phyloP scores from a whole-genome alignment of 768 basidiomycete genomes.

The Pholiota microspora region DNA sequence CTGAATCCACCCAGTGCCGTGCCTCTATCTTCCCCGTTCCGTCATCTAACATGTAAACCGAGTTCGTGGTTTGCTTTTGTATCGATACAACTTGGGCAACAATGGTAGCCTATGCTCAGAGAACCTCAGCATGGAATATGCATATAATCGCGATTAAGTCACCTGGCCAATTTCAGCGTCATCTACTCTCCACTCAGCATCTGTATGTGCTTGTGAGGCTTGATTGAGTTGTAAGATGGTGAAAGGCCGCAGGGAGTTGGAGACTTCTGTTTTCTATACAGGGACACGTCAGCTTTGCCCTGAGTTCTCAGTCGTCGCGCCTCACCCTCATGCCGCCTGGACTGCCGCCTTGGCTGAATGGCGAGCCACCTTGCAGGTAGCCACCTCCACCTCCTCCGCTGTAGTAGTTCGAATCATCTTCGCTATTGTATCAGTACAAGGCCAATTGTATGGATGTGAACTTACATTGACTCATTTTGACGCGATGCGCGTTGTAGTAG shows the following conservation, averaged over 20 bases:
- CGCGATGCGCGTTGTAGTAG: conserved; percentile 9
- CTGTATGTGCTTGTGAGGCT: conserved; percentile 81
- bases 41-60: conserved; percentile 79
- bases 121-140: neutral
- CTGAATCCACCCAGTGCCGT: conserved; percentile 79
- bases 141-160: conserved; percentile 7
- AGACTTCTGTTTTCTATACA: conserved; percentile 33
- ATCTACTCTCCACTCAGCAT: conserved; percentile 87
- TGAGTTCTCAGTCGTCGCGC: neutral
- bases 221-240: conserved; percentile 73
- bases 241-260: conserved; percentile 57
- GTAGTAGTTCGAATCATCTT: conserved; percentile 37
- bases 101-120: conserved; percentile 20
- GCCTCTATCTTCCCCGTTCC: conserved; percentile 79
- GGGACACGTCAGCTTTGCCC: neutral
- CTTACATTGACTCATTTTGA: conserved; percentile 35
- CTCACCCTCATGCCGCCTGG: conserved; percentile 54
- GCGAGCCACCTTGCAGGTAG: conserved; percentile 59
- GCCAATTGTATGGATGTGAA: neutral
- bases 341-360: conserved; percentile 55
- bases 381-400: conserved; percentile 39
- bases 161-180: conserved; percentile 82
- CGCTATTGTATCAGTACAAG: neutral
- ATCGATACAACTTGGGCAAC: conserved; percentile 60
- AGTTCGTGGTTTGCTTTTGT: conserved; percentile 74